These are phyloP conservation scores for Melampsora larici-populina DNA, from an alignment of 1,284 basidiomycete genomes.

Conservation along the genomic window DNA sequence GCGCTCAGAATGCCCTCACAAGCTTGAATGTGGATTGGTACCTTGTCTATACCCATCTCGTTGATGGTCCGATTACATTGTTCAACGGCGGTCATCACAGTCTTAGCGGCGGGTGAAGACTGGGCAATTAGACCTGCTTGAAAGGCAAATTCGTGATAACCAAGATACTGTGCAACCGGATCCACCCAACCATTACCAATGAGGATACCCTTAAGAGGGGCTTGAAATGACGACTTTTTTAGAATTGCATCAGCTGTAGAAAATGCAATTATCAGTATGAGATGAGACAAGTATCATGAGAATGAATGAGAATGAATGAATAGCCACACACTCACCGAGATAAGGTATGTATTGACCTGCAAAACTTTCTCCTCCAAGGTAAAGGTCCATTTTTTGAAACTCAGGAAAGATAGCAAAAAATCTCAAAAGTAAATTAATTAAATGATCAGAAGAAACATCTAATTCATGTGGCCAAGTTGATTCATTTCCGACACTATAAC, in stretches of 20 bases:
- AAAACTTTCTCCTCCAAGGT: conserved; percentile 86
- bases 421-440: conserved; percentile 77
- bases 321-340: conserved; percentile 62
- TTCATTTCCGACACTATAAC: conserved; percentile 83
- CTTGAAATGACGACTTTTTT: conserved; percentile 61
- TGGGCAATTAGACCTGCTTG: conserved; percentile 73
- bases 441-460: conserved; percentile 70
- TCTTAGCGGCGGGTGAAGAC: conserved; percentile 67
- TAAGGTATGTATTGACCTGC: conserved; percentile 99
- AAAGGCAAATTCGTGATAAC: conserved; percentile 82
- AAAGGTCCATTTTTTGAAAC: conserved; percentile 79
- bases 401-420: conserved; percentile 92
- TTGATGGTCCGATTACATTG: conserved; percentile 60
- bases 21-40: conserved; percentile 63
- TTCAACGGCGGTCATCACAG: conserved; percentile 64
- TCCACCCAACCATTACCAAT: conserved; percentile 99
- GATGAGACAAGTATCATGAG: not conserved
- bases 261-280: conserved; percentile 44
- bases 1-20: conserved; percentile 68
- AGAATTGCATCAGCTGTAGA: conserved; percentile 72
- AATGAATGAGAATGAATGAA: conserved; percentile 14
- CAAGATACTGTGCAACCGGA: conserved; percentile 77
- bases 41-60: conserved; percentile 56
- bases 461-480: conserved; percentile 79
- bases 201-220: conserved; percentile 69